A percentile compares a stretch with the other conserved stretches of the same genome.
phyloP scores from a whole-genome alignment of 208 protist species.

The Trypanosoma rangeli region DNA sequence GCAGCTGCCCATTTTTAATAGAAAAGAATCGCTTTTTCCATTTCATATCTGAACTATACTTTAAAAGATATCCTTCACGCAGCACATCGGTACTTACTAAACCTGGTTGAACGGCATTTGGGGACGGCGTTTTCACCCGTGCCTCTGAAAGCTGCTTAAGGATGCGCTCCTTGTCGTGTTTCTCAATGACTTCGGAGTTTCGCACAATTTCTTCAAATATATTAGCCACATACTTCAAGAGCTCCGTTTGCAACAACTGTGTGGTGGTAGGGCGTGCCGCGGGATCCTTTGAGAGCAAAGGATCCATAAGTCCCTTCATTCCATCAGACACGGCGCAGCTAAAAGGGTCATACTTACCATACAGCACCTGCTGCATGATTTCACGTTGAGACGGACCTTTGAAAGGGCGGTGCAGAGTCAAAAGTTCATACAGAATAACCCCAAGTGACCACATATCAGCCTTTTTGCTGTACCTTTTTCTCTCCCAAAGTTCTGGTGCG shows the following conservation, averaged over 20 bases:
- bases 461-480: constrained; percentile 94
- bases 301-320: constrained; percentile 72
- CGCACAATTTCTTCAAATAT: constrained; percentile 87
- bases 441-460: constrained; percentile 93
- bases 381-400: constrained; percentile 77
- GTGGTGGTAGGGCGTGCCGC: constrained; percentile 61
- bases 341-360: constrained; percentile 77
- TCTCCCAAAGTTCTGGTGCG: constrained; percentile 91
- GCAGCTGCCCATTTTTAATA: constrained; percentile 66
- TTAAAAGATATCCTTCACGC: constrained; percentile 76
- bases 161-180: constrained; percentile 66
- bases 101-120: constrained; percentile 56
- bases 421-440: constrained; percentile 86
- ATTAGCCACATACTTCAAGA: constrained; percentile 90
- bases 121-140: constrained; percentile 42
- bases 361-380: constrained; percentile 85
- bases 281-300: constrained; percentile 70
- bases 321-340: constrained; percentile 60
- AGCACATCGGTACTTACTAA: constrained; percentile 54
- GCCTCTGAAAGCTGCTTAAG: constrained; percentile 60
- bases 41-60: constrained; percentile 84
- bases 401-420: constrained; percentile 87
- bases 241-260: constrained; percentile 79
- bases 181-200: constrained; percentile 71
- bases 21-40: constrained; percentile 89